phyloP scores from a whole-genome alignment of 768 basidiomycete genomes.

The Trametes sanguinea region DNA sequence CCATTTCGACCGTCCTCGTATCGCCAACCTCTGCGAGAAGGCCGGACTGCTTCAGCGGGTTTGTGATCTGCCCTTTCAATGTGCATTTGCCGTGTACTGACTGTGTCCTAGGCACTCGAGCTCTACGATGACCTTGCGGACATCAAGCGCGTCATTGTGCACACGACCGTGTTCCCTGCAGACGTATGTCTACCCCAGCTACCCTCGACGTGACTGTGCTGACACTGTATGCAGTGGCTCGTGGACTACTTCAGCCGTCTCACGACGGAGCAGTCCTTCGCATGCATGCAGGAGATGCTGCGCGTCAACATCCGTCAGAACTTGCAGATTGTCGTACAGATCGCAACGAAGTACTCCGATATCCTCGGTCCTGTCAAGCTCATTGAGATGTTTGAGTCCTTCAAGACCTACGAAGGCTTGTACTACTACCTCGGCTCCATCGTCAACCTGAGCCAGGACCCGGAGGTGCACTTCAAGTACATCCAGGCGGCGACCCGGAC shows the following conservation, averaged over 20 bases:
- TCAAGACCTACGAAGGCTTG: conserved; percentile 97
- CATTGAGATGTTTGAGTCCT: conserved; percentile 97
- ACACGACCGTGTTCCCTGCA: conserved; percentile 78
- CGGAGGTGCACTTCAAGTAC: conserved; percentile 99
- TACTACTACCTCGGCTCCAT: conserved; percentile 99
- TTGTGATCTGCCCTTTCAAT: conserved; percentile 29
- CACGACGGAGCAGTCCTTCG: conserved; percentile 96
- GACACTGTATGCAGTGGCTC: conserved; percentile 67
- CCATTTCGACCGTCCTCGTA: conserved; percentile 93
- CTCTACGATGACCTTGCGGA: conserved; percentile 98
- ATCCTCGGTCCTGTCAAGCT: conserved; percentile 95
- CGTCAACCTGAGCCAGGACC: conserved; percentile 94
- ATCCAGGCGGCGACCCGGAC: conserved; percentile 98
- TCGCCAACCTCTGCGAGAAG: conserved; percentile 98
- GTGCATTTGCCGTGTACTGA: conserved; percentile 13
- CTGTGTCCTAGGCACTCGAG: conserved; percentile 79
- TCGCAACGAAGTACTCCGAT: conserved; percentile 98
- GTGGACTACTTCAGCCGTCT: conserved; percentile 96
- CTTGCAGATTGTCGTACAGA: conserved; percentile 92
- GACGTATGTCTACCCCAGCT: conserved; percentile 56
- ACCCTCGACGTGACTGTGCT: not conserved
- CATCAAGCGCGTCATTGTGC: conserved; percentile 97
- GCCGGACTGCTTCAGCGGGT: conserved; percentile 94
- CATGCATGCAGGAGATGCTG: conserved; percentile 96
- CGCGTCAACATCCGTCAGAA: conserved; percentile 97